Base-by-base conservation (phyloP, 768 basidiomycete species). In the Baorangia bicolor region DNA sequence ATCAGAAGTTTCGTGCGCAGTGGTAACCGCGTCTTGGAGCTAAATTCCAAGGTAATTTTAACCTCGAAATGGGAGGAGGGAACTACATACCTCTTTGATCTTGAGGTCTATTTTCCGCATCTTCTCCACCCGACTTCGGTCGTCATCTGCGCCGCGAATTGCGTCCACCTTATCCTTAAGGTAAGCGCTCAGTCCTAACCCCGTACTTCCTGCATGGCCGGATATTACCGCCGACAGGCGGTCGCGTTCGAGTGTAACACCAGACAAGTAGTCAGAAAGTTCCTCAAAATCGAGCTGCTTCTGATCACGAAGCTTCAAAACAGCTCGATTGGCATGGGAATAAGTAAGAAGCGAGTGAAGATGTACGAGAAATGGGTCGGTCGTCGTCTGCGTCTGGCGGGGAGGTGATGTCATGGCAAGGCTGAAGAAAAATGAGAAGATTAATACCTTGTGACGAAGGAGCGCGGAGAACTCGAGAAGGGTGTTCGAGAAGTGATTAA, bases 261-360 rank as follows among this genome's bases (percentile, higher is more conserved):
- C 90, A 7, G 91, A 90, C 13, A 99, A 80, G 72, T 98, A 98
- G 49, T 94, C 91, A 2, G 94, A 93, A 10, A 98, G 81, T 69
- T 98, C 96, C 73, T 99, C 97, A 60, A 98, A 96, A 68, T 99
- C 97, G 52, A 98, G 84, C 71, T 99, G 97, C 72, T 98, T 99
- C 74, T 98, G 97, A 70, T 98, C 97, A 42, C 97, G 86, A 30
- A 97, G 81, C 72, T 92, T 96, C 61, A 99, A 81, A 21, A 98
- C 93, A n/a, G 89, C 85, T 49, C 92, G 87, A 62, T 98, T 96
- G 30, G 92, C 87, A 67, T 93, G 87, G 2, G 94, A 92, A 73
- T 98, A 98, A n/a, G 86, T 82, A n/a, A 94, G 77, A 7, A 98
- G 79, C 2, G 94, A 93, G 66, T 97, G 94, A 1, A 98, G 78